Percentiles rank a stretch among this genome's conserved stretches.
Evolutionary conservation across 768 basidiomycete species (phyloP).

Genomic region (Boletus sensibilis): DNA sequence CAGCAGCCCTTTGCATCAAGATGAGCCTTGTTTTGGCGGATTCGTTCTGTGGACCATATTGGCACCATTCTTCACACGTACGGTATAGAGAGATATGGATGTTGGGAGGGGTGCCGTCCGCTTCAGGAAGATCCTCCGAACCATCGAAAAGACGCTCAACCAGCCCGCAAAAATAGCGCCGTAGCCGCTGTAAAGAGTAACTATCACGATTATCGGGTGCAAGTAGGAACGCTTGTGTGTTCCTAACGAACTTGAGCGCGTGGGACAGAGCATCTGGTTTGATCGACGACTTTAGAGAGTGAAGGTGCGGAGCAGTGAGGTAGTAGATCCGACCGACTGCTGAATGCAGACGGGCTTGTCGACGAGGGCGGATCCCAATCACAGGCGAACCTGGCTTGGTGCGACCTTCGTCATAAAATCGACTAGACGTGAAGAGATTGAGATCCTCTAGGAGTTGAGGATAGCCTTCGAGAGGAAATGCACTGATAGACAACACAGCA

Average conservation of each 20-base stretch:
- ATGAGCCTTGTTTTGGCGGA: constrained; percentile 65
- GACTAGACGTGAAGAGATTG: constrained; percentile 72
- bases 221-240: constrained; percentile 76
- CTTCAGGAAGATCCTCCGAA: constrained; percentile 63
- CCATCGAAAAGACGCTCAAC: constrained; percentile 85
- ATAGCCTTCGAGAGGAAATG: constrained; percentile 75
- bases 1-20: constrained; percentile 67
- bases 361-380: constrained; percentile 56
- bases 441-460: constrained; percentile 83
- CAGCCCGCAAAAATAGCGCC: constrained; percentile 88
- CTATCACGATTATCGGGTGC: constrained; percentile 72
- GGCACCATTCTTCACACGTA: constrained; percentile 93
- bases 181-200: constrained; percentile 72
- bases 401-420: constrained; percentile 72
- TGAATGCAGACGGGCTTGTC: constrained; percentile 78
- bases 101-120: constrained; percentile 69
- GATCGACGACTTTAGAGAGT: constrained; percentile 63
- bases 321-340: constrained; percentile 88
- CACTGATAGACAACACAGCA: constrained; percentile 85
- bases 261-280: constrained; percentile 73
- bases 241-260: constrained; percentile 83
- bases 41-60: constrained; percentile 74
- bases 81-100: constrained; percentile 80
- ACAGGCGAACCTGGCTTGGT: constrained; percentile 46
- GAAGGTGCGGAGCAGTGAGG: constrained; percentile 75